phyloP scores from a whole-genome alignment of 2,329 filamentous ascomycete species.

The Colletotrichum spinosum region DNA sequence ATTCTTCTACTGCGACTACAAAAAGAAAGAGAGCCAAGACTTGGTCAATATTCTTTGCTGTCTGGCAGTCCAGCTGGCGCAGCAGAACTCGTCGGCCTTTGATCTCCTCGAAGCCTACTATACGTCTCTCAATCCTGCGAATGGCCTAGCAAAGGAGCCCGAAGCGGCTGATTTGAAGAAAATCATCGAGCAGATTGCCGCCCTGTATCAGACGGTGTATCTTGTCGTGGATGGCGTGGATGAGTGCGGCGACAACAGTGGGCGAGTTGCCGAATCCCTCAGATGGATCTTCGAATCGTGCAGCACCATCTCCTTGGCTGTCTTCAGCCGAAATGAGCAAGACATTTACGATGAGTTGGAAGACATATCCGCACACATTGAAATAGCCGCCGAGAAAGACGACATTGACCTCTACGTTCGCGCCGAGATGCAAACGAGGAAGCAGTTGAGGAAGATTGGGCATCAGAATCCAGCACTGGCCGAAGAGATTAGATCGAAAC shows the following conservation, averaged over 20 bases:
- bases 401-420: conserved; percentile 19
- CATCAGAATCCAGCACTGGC: neutral
- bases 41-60: neutral
- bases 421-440: conserved; percentile 2
- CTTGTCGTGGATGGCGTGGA: conserved; percentile 5
- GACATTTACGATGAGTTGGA: neutral
- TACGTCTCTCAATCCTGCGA: neutral
- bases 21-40: neutral
- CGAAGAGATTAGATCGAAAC: neutral
- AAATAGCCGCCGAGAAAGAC: neutral
- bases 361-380: neutral
- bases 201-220: neutral
- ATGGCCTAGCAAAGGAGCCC: neutral
- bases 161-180: neutral
- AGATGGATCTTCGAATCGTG: neutral
- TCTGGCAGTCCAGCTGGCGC: neutral
- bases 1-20: conserved; percentile 16
- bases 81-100: conserved; percentile 3
- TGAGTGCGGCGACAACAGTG: neutral
- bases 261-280: neutral
- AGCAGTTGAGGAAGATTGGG: neutral
- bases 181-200: neutral
- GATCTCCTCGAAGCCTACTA: neutral
- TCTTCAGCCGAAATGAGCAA: conserved; percentile 2
- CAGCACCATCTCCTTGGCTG: rapidly evolving